Evolutionary conservation across 352 stramenopile species (phyloP), one percentile per base, ranked within the genome.

Genomic region (Globisporangium rhizosaccharum): DNA sequence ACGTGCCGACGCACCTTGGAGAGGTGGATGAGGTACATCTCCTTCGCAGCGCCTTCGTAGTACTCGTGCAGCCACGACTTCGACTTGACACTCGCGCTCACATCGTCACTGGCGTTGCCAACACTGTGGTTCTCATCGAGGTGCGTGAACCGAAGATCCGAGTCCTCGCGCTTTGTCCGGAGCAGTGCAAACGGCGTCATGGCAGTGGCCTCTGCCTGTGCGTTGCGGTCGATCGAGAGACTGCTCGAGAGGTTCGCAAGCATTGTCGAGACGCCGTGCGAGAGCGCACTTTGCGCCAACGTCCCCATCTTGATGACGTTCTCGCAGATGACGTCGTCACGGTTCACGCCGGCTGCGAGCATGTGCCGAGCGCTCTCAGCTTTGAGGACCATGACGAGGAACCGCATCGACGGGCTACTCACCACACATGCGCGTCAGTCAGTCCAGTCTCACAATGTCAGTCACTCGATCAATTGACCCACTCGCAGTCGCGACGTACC

Each of bases 291-390:
- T 26, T 92, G 85, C 23, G 88, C 86, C n/a, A 96, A 53, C 17
- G 84, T 77, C 3, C 84, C 86, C 82, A 95, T 93, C 49, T 94
- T 94, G 57, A 96, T 89, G 28, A 90, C 77, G 57, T 96, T 90
- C 49, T 96, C 82, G 47, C 88, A 96, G 41, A 96, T 80, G 37
- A 96, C 75, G 33, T 92, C 79, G 58, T 96, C 80, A 3, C 77
- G 66, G 45, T 79, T 72, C n/a, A 94, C 75, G 14, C 82, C 84
- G 15, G 82, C 78, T 25, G 88, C 79, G 23, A 90, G 64, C 83
- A 91, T 90, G 62, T 95, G 83, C 8, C 85, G 71, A 17, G 79
- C 73, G 59, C 72, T 92, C 61, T 91, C 83, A 51, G 77, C 82
- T 54, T 85, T 82, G 20, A 92, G 60, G 0, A 94, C 74, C 67